These are phyloP conservation scores for Arxiozyma telluris DNA, from an alignment of 1,139 yeast genomes.

Conservation along the genomic window DNA sequence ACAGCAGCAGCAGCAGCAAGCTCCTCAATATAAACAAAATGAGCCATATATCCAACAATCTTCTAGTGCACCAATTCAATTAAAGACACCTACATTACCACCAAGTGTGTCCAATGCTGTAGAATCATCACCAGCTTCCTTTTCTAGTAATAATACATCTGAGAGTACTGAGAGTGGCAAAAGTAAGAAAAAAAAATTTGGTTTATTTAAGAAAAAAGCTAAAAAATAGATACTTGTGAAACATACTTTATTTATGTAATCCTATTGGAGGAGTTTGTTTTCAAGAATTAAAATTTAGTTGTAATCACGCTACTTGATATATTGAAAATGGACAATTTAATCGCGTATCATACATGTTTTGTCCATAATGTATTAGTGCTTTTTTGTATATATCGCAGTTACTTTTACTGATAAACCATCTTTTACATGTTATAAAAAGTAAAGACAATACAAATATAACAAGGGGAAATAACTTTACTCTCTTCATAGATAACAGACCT, in stretches of 20 bases:
- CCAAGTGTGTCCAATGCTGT: constrained; percentile 1
- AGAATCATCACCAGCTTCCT: constrained; percentile 9
- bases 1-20: neutral
- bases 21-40: constrained; percentile 1
- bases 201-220: constrained; percentile 23
- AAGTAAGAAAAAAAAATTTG: constrained; percentile 24
- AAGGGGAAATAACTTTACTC: neutral
- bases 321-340: no score
- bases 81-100: constrained; percentile 5
- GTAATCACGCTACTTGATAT: neutral
- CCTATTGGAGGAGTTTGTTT: no score
- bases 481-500: neutral
- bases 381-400: no score
- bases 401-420: neutral
- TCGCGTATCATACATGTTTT: neutral
- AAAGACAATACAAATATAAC: no score
- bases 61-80: constrained; percentile 3
- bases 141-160: constrained; percentile 1
- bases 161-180: constrained; percentile 7
- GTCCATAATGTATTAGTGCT: neutral
- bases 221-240: constrained; percentile 11
- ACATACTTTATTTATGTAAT: neutral
- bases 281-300: constrained; percentile 1
- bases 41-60: neutral
- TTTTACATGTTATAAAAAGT: neutral